Evolutionary conservation across 345 rosid genomes (phyloP).

Genomic region (Balakata baccata): DNA sequence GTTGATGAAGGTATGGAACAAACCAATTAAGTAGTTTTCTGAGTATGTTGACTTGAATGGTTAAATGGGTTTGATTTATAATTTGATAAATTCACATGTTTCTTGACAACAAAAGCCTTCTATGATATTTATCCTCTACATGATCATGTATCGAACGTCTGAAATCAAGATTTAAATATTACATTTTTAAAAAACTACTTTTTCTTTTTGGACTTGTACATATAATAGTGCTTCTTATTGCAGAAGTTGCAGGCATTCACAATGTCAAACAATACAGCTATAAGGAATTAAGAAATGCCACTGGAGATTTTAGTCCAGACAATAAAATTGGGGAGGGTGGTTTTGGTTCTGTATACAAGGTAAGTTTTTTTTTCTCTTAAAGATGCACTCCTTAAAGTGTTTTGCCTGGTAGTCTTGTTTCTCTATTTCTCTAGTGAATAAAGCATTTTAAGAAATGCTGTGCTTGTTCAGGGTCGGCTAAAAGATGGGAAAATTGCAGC

Average conservation of each 20-base stretch:
- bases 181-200: not conserved
- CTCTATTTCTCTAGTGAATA: constrained; percentile 5
- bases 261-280: constrained; percentile 56
- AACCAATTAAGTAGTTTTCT: not conserved
- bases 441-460: not conserved
- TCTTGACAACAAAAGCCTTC: not conserved
- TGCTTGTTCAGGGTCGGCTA: constrained; percentile 68
- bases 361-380: constrained; percentile 25
- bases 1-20: constrained; percentile 57
- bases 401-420: not conserved
- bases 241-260: constrained; percentile 51
- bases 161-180: not conserved
- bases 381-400: not conserved
- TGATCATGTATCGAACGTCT: not conserved
- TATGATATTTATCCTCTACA: not conserved
- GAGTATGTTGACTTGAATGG: not conserved
- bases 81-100: not conserved
- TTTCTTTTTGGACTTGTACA: not conserved
- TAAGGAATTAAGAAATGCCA: constrained; percentile 62
- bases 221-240: constrained; percentile 15
- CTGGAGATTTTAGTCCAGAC: constrained; percentile 58
- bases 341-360: constrained; percentile 91
- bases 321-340: constrained; percentile 96
- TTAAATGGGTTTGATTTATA: not conserved
- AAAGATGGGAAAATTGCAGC: constrained; percentile 79